phyloP scores from a whole-genome alignment of 345 rosid species.

The Populus davidiana region DNA sequence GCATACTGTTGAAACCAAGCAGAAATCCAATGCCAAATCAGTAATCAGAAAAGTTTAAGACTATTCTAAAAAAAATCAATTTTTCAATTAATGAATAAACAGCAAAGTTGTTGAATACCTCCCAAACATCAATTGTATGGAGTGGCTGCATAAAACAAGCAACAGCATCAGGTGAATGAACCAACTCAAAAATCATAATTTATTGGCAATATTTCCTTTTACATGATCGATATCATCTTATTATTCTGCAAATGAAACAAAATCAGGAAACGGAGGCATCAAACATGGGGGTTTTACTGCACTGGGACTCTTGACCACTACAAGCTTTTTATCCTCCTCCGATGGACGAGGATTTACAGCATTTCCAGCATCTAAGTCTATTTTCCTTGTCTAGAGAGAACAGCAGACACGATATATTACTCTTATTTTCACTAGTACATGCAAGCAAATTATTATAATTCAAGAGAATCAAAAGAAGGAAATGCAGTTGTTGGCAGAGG shows the following conservation, averaged over 20 bases:
- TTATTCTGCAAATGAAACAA: background rate
- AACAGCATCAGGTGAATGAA: conserved; percentile 20
- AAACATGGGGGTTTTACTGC: conserved; percentile 89
- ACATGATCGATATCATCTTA: background rate
- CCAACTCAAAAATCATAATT: background rate
- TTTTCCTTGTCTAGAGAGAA: conserved; percentile 66
- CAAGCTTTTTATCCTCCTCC: conserved; percentile 77
- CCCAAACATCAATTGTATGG: conserved; percentile 93
- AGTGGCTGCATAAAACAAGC: conserved; percentile 67
- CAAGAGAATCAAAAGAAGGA: background rate
- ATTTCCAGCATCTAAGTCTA: conserved; percentile 57
- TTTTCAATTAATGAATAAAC: background rate
- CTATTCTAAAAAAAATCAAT: background rate
- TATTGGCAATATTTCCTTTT: background rate
- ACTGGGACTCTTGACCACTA: conserved; percentile 77
- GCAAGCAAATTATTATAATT: background rate
- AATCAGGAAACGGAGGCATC: conserved; percentile 21
- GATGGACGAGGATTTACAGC: conserved; percentile 63
- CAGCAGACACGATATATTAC: conserved; percentile 4
- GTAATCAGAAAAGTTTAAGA: conserved; percentile 1
- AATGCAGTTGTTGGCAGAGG: background rate
- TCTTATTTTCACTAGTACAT: background rate
- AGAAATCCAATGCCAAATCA: conserved; percentile 13
- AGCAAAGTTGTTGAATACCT: conserved; percentile 43
- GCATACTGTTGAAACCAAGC: conserved; percentile 63